A percentile compares a stretch with the other conserved stretches of the same genome.
phyloP scores from a whole-genome alignment of 306 rosid genomes.

The Cucurbita maxima region DNA sequence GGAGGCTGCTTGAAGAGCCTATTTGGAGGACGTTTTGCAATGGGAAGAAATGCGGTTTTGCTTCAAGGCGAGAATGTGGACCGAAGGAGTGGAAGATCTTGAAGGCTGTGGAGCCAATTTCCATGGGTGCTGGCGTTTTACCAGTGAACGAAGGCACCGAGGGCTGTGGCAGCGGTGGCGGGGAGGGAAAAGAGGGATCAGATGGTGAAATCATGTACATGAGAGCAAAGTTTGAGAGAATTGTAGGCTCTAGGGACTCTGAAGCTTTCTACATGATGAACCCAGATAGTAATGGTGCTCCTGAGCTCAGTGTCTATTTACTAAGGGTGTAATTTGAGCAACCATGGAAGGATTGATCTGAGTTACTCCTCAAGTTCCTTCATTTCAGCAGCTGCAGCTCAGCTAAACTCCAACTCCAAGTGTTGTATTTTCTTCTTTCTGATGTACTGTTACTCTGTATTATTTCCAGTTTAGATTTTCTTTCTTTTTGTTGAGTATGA shows the following conservation, averaged over 20 bases:
- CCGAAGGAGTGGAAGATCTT: constrained; percentile 69
- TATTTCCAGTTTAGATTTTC: background rate
- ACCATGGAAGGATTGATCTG: constrained; percentile 12
- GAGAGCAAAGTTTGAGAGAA: constrained; percentile 97
- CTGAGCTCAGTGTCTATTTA: constrained; percentile 90
- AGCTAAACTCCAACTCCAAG: constrained; percentile 18
- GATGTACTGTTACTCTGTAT: background rate
- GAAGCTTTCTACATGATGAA: constrained; percentile 99
- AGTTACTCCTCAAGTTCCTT: constrained; percentile 12
- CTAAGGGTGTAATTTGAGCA: constrained; percentile 62
- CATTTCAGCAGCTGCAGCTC: constrained; percentile 23
- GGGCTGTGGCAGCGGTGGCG: too few relatives aligned
- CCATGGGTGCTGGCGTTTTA: constrained; percentile 95
- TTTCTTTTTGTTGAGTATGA: constrained; percentile 6
- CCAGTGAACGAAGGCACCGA: constrained; percentile 24
- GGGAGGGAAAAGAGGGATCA: constrained; percentile 24
- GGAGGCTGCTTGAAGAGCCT: constrained; percentile 50
- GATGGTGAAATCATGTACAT: constrained; percentile 75
- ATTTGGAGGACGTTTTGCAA: constrained; percentile 88
- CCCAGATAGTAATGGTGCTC: constrained; percentile 95
- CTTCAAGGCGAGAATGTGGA: constrained; percentile 73
- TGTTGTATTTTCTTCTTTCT: constrained; percentile 1
- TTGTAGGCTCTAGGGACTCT: constrained; percentile 95
- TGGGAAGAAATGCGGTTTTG: constrained; percentile 90
- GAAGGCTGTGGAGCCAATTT: constrained; percentile 80